phyloP scores from a whole-genome alignment of 208 protist species.

The Vickermania spadyakhi region DNA sequence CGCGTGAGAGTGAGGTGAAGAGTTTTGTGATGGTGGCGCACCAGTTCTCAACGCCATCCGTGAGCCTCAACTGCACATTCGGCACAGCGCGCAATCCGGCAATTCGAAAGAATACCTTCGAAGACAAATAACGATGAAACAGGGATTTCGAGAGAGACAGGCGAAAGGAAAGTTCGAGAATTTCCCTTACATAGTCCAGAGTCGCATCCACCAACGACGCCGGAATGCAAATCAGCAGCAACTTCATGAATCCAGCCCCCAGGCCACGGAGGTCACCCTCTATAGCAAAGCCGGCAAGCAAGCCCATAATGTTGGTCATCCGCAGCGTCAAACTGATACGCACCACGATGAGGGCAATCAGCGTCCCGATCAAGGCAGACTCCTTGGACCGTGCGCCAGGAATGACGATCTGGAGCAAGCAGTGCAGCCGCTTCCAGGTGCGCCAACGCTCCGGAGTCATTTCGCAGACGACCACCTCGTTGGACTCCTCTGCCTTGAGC shows the following conservation, averaged over 20 bases:
- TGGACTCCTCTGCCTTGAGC: neutral
- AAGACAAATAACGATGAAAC: constrained; percentile 40
- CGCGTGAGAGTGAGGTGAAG: constrained; percentile 35
- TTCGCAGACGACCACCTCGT: neutral
- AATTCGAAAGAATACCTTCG: constrained; percentile 56
- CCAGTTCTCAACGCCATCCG: constrained; percentile 46
- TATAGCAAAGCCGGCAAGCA: constrained; percentile 20
- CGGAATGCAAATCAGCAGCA: constrained; percentile 31
- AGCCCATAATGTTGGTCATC: constrained; percentile 20
- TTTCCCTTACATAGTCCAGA: constrained; percentile 36
- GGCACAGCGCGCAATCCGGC: constrained; percentile 33
- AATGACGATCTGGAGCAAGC: constrained; percentile 41
- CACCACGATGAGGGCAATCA: constrained; percentile 29
- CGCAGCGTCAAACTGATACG: constrained; percentile 32
- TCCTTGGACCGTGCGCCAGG: constrained; percentile 25
- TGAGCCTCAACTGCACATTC: constrained; percentile 59
- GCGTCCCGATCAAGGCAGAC: constrained; percentile 16
- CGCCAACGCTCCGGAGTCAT: neutral
- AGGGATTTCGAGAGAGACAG: constrained; percentile 54
- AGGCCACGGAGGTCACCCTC: constrained; percentile 20
- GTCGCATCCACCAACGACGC: constrained; percentile 38
- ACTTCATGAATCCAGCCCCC: constrained; percentile 9
- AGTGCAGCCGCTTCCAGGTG: constrained; percentile 12
- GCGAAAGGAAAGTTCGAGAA: constrained; percentile 47
- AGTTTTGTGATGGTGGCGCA: constrained; percentile 15